These are phyloP conservation scores for Tetrapyrgos nigripes DNA, from an alignment of 1,284 basidiomycete species.

Conservation along the genomic window DNA sequence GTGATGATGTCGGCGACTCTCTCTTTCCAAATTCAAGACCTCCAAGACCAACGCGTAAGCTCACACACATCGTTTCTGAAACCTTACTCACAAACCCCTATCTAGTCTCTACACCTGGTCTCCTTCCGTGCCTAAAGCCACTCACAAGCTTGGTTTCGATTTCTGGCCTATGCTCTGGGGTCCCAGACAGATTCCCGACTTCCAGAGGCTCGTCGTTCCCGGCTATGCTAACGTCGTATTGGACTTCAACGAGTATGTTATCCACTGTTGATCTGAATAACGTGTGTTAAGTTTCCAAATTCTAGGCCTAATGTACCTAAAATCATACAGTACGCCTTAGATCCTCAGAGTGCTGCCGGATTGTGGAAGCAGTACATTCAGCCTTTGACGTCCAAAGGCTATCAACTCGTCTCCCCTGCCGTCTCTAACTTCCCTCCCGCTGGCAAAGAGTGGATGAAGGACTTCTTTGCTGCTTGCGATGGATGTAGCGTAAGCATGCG, in stretches of 20 bases:
- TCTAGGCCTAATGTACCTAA: slow-evolving; percentile 53
- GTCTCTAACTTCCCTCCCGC: slow-evolving; percentile 68
- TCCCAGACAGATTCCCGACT: slow-evolving; percentile 48
- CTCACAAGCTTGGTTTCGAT: slow-evolving; percentile 50
- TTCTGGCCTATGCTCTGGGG: slow-evolving; percentile 79
- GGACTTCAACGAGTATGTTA: slow-evolving; percentile 73
- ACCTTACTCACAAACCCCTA: too few relatives aligned
- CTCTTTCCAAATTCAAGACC: slow-evolving; percentile 56
- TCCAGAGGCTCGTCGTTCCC: slow-evolving; percentile 48
- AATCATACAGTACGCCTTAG: slow-evolving; percentile 63
- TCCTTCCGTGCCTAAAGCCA: slow-evolving; percentile 43
- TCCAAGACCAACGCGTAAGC: slow-evolving; percentile 52
- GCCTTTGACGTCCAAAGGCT: slow-evolving; percentile 63
- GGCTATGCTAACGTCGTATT: slow-evolving; percentile 61
- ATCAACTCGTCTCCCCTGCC: slow-evolving; percentile 68
- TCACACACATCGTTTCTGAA: not conserved
- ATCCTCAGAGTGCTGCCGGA: slow-evolving; percentile 49
- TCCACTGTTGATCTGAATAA: not conserved
- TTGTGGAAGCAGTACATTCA: slow-evolving; percentile 71
- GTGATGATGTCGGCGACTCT: slow-evolving; percentile 46
- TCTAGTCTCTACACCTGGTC: slow-evolving; percentile 69
- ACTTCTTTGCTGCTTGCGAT: slow-evolving; percentile 60
- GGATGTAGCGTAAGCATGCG: slow-evolving; percentile 63
- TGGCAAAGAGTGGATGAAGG: slow-evolving; percentile 58
- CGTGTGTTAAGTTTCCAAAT: not conserved